Evolutionary conservation across 2,329 filamentous ascomycete genomes (phyloP).

Genomic region (Aspergillus novoparasiticus): DNA sequence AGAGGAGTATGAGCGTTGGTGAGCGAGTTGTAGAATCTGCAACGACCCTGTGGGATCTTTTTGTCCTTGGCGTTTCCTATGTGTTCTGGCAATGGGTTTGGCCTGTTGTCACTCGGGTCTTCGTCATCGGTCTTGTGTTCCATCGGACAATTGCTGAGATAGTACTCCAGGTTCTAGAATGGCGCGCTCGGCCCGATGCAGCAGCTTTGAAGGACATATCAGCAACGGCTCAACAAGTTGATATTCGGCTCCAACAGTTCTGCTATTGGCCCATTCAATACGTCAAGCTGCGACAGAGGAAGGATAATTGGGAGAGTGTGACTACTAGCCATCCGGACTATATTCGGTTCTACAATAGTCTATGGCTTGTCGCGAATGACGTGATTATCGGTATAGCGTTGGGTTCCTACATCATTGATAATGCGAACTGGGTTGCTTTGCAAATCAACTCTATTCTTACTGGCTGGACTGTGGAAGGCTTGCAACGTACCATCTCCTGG

Average conservation of each 20-base stretch:
- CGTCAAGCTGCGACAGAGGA: slow-evolving; percentile 82
- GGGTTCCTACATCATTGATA: slow-evolving; percentile 96
- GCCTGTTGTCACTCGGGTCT: slow-evolving; percentile 71
- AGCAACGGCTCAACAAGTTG: slow-evolving; percentile 93
- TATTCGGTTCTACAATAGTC: slow-evolving; percentile 97
- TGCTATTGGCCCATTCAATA: slow-evolving; percentile 99
- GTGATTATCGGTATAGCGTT: slow-evolving; percentile 97
- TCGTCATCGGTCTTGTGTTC: slow-evolving; percentile 76
- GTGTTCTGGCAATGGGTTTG: slow-evolving; percentile 74
- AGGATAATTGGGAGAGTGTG: slow-evolving; percentile 92
- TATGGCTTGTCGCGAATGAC: slow-evolving; percentile 98
- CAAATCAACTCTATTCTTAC: slow-evolving; percentile 76
- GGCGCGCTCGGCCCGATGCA: slow-evolving; percentile 74
- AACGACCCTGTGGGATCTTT: slow-evolving; percentile 77
- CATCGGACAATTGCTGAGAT: slow-evolving; percentile 81
- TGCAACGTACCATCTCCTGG: slow-evolving; percentile 90
- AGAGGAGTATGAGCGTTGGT: slow-evolving; percentile 86
- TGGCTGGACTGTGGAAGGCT: slow-evolving; percentile 82
- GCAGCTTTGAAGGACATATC: slow-evolving; percentile 93
- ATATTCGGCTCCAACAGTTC: slow-evolving; percentile 95
- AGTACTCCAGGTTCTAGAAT: slow-evolving; percentile 78
- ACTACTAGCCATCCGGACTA: slow-evolving; percentile 96
- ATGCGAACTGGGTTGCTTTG: slow-evolving; percentile 78
- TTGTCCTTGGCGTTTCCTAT: slow-evolving; percentile 69
- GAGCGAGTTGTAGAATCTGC: slow-evolving; percentile 94